Evolutionary conservation across 495 filamentous ascomycete genomes (phyloP).

Genomic region (Cercophora samala): DNA sequence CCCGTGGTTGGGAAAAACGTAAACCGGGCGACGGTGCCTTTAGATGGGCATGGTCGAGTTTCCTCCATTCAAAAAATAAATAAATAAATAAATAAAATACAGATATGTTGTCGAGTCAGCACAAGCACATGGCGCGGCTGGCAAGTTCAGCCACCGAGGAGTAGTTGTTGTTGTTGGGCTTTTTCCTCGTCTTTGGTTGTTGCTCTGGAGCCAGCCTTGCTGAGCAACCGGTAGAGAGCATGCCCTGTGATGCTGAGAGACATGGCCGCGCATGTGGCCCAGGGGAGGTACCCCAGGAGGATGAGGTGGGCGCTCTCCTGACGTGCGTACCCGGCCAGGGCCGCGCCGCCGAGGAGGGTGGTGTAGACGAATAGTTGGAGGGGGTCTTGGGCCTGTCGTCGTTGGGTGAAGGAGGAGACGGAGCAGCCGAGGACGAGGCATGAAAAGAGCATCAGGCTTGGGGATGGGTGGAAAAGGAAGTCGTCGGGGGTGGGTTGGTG

Average conservation of each 20-base stretch:
- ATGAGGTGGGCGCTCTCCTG: constrained; percentile 38
- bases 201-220: not conserved
- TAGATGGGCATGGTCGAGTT: not conserved
- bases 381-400: constrained; percentile 39
- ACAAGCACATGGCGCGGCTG: not conserved
- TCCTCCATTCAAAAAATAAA: not conserved
- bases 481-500: not conserved
- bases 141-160: constrained; percentile 13
- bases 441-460: constrained; percentile 42
- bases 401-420: constrained; percentile 44
- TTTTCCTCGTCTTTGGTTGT: constrained; percentile 20
- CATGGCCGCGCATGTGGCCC: constrained; percentile 44
- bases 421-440: constrained; percentile 46
- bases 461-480: constrained; percentile 33
- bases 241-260: constrained; percentile 32
- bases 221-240: constrained; percentile 16
- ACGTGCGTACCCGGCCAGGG: constrained; percentile 30
- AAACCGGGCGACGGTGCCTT: not conserved
- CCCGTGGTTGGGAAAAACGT: not conserved
- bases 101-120: not conserved
- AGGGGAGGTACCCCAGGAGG: constrained; percentile 43
- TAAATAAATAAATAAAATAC: no score
- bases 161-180: no score
- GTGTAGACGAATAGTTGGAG: constrained; percentile 41
- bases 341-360: constrained; percentile 31